Evolutionary conservation across 345 rosid species (phyloP).

Genomic region (Eucalyptus sideroxylon): DNA sequence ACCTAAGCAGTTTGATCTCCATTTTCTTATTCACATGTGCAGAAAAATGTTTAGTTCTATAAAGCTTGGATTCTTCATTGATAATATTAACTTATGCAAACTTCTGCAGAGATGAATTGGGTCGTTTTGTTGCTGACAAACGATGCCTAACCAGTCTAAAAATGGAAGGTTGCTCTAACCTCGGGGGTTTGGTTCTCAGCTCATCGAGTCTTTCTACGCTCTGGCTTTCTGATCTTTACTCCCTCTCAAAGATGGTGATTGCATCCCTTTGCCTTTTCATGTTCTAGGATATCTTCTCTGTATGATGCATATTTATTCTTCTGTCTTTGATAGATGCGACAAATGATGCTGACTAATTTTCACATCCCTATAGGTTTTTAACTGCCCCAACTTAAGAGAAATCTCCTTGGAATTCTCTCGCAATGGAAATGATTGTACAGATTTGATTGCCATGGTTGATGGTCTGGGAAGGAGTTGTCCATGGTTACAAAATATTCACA

Average conservation of each 20-base stretch:
- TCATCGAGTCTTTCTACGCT: conserved; percentile 77
- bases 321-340: background rate
- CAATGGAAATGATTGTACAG: conserved; percentile 72
- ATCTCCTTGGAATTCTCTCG: conserved; percentile 76
- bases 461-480: conserved; percentile 69
- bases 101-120: conserved; percentile 66
- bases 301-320: background rate
- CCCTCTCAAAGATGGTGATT: conserved; percentile 72
- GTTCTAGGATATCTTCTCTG: background rate
- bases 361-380: conserved; percentile 35
- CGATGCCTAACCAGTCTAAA: conserved; percentile 71
- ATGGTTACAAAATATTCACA: conserved; percentile 70
- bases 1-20: background rate
- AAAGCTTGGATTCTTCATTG: background rate
- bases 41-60: background rate
- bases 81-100: background rate
- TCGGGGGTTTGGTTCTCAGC: conserved; percentile 68
- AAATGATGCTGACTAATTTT: background rate
- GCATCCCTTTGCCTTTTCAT: background rate
- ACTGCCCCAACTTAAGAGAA: conserved; percentile 78
- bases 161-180: conserved; percentile 92
- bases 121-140: conserved; percentile 93
- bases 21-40: background rate
- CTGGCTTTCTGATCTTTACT: conserved; percentile 80
- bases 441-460: conserved; percentile 55